phyloP scores from a whole-genome alignment of 208 protist species.

The Naegleria fowleri region DNA sequence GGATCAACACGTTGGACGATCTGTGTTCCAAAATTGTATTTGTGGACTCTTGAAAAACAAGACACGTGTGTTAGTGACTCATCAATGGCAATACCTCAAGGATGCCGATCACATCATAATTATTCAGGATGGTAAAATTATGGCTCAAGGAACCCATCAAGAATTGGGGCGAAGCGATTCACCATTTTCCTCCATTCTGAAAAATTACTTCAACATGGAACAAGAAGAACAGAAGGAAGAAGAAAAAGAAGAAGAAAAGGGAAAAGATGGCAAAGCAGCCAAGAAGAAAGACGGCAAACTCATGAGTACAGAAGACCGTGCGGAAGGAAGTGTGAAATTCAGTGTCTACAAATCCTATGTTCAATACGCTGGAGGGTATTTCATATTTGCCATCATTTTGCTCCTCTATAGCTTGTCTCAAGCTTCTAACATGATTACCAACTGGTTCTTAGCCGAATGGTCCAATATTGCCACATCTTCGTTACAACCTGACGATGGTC shows the following conservation, averaged over 20 bases:
- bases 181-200: constrained; percentile 10
- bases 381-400: neutral
- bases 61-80: constrained; percentile 64
- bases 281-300: neutral
- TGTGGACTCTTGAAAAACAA: constrained; percentile 61
- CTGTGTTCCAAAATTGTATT: constrained; percentile 61
- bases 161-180: neutral
- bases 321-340: neutral
- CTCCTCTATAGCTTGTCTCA: neutral
- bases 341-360: neutral
- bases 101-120: constrained; percentile 44
- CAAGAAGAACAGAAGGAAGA: neutral
- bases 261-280: neutral
- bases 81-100: constrained; percentile 50
- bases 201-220: neutral
- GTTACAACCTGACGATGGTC: neutral
- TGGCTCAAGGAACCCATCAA: neutral
- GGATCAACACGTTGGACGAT: constrained; percentile 47
- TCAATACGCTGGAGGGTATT: neutral
- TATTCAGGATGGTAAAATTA: constrained; percentile 37
- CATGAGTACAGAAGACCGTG: neutral
- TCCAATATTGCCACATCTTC: neutral
- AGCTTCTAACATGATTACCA: neutral
- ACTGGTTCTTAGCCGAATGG: neutral
- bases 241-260: neutral